phyloP scores from a whole-genome alignment of 108 stramenopile species.

The Skeletonema costatum region DNA sequence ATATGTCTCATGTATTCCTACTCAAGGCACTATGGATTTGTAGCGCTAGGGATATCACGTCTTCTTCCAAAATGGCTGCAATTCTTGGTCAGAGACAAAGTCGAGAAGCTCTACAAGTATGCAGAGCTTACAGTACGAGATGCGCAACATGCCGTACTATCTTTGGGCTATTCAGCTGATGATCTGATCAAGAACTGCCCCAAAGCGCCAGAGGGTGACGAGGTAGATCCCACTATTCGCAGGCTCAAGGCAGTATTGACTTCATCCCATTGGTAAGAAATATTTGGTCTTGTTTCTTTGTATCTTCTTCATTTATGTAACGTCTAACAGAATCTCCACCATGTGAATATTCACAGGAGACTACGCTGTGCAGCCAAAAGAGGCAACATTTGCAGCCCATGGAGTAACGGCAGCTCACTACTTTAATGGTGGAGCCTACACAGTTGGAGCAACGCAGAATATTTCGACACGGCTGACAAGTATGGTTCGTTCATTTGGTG shows the following conservation, averaged over 20 bases:
- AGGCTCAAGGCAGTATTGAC: conserved; percentile 61
- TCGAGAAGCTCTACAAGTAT: conserved; percentile 34
- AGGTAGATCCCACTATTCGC: conserved; percentile 31
- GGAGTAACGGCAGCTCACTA: conserved; percentile 41
- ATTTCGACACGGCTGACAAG: conserved; percentile 35
- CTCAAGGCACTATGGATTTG: conserved; percentile 42
- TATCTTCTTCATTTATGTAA: neutral
- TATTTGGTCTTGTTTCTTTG: neutral
- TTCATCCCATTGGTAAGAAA: conserved; percentile 58
- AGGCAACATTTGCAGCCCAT: conserved; percentile 43
- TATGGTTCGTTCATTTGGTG: conserved; percentile 37
- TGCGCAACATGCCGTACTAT: conserved; percentile 44
- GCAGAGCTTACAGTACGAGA: conserved; percentile 42
- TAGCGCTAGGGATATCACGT: conserved; percentile 41
- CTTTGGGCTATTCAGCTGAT: conserved; percentile 31
- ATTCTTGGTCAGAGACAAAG: conserved; percentile 37
- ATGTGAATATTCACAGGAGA: conserved; percentile 4
- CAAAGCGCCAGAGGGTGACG: conserved; percentile 17
- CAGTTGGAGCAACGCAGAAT: conserved; percentile 49
- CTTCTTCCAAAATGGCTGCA: conserved; percentile 34
- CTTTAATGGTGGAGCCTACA: conserved; percentile 41
- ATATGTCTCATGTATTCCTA: neutral
- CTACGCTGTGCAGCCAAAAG: conserved; percentile 56
- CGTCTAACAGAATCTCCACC: neutral
- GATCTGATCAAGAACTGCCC: conserved; percentile 31